These are phyloP conservation scores for Iris pallida DNA, from an alignment of 116 monocot species.

Conservation along the genomic window DNA sequence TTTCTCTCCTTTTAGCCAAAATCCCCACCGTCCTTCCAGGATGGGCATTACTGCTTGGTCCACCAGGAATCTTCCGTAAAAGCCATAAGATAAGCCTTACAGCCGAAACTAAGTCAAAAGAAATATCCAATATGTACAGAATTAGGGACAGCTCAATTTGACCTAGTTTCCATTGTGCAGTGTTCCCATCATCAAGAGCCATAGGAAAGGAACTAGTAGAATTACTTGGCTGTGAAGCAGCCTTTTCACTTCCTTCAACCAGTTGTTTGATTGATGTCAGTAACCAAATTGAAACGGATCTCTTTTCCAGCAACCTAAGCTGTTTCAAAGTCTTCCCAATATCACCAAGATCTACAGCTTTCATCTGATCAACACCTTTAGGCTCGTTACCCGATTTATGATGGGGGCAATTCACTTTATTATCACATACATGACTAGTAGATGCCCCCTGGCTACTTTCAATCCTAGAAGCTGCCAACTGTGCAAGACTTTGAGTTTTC, in stretches of 20 bases:
- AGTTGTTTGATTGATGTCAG: conserved; percentile 49
- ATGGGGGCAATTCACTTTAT: conserved; percentile 62
- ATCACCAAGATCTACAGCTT: conserved; percentile 38
- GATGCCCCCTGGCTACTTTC: conserved; percentile 95
- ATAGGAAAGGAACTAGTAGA: conserved; percentile 35
- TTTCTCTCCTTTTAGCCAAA: conserved; percentile 64
- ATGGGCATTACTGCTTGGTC: conserved; percentile 34
- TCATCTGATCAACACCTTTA: conserved; percentile 37
- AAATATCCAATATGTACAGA: conserved; percentile 78
- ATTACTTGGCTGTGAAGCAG: conserved; percentile 34
- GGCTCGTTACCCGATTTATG: conserved; percentile 54
- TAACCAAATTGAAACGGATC: conserved; percentile 75
- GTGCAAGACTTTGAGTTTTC: conserved; percentile 91
- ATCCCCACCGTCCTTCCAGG: conserved; percentile 51
- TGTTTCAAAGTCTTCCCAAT: conserved; percentile 65
- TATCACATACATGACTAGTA: conserved; percentile 93
- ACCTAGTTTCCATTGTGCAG: conserved; percentile 65
- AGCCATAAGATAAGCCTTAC: conserved; percentile 84
- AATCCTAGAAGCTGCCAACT: conserved; percentile 80
- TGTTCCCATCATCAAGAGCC: conserved; percentile 44
- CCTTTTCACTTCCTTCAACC: conserved; percentile 62
- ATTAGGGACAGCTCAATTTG: conserved; percentile 70
- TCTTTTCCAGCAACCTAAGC: conserved; percentile 75
- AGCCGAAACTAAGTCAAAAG: conserved; percentile 62
- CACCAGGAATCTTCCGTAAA: conserved; percentile 43